Evolutionary conservation across 176 grass and related monocot species (phyloP).

Genomic region (Musa beccarii): DNA sequence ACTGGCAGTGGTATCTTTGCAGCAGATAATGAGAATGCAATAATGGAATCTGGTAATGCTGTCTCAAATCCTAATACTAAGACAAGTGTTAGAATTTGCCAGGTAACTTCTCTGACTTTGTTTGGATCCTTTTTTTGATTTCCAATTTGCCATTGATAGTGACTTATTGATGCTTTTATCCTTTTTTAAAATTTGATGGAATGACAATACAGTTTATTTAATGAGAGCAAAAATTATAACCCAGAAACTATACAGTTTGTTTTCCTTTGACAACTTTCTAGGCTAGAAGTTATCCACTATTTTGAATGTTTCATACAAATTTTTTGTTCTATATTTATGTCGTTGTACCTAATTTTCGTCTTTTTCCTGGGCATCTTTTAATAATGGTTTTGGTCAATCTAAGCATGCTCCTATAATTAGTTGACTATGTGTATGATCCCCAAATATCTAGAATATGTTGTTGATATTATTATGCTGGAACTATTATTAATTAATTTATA

Average conservation of each 20-base stretch:
- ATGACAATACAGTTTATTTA: too few species aligned
- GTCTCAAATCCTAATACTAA: slow-evolving; percentile 38
- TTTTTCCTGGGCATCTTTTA: not conserved
- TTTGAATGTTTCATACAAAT: not conserved
- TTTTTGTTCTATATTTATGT: not conserved
- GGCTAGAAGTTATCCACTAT: too few species aligned
- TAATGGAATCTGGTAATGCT: slow-evolving; percentile 31
- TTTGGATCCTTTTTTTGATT: not conserved
- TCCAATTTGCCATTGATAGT: not conserved
- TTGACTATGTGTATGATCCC: not conserved
- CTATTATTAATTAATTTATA: slow-evolving; percentile 27
- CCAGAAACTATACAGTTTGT: too few species aligned
- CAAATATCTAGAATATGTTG: slow-evolving; percentile 8
- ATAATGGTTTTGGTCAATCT: not conserved
- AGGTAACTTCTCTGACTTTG: slow-evolving; percentile 42
- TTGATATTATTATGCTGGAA: not conserved
- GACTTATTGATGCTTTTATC: not conserved
- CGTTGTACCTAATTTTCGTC: not conserved
- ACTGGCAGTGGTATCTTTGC: slow-evolving; percentile 79
- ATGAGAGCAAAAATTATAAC: too few species aligned
- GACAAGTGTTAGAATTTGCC: slow-evolving; percentile 73
- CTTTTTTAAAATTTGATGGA: not conserved
- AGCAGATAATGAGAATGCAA: slow-evolving; percentile 35
- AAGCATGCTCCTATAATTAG: not conserved
- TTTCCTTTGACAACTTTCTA: too few species aligned